Base-by-base conservation (phyloP, 768 basidiomycete species). In the Pleurotus tuber-regium region DNA sequence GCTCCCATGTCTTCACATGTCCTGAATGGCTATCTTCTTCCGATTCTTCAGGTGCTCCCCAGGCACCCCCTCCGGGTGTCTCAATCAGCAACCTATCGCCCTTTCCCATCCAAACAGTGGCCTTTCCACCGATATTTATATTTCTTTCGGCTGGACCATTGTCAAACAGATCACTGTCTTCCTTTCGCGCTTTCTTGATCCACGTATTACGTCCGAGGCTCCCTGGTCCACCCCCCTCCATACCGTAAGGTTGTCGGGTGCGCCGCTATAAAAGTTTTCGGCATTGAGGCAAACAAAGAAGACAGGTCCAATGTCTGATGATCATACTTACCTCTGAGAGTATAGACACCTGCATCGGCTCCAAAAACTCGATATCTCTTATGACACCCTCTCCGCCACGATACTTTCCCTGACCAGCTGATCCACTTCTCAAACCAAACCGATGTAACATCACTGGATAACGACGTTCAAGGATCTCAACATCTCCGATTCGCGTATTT, bases 61-160 rank as follows among this genome's bases (percentile, higher is more conserved):
- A 96, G 2, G 84, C 94, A 5, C 94, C 94, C 7, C 87, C 94
- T 1, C 94, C 94, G 0, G 94, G 94, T 0, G 94, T 95, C 70
- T 93, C 84, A 43, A 96, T 83, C 52, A 86, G 58, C 53, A 97
- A 64, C 43, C 76, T 73, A 62, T 97, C 93, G 4, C 92, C 89
- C 60, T 91, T 89, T 30, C 90, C 89, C 87, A 95, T 93, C 72
- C 79, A 82, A 43, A 93, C 78, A 1, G 87, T 88, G 39, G 86
- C 89, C 66, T 95, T 94, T 8, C 92, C 90, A 6, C 93, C 93
- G 36, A 97, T 84, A 65, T 94, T 95, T 59, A 96, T 87, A 28
- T 79, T 71, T 18, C 89, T 76, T 10, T 60, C 63, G 11, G 61
- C 57, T 11, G 58, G 55, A 49, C 54, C 66, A 16, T 71, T 69